Evolutionary conservation across 495 filamentous ascomycete species (phyloP), one percentile per base, ranked within the genome.

Genomic region (Lasiosphaeriaceae sp.): DNA sequence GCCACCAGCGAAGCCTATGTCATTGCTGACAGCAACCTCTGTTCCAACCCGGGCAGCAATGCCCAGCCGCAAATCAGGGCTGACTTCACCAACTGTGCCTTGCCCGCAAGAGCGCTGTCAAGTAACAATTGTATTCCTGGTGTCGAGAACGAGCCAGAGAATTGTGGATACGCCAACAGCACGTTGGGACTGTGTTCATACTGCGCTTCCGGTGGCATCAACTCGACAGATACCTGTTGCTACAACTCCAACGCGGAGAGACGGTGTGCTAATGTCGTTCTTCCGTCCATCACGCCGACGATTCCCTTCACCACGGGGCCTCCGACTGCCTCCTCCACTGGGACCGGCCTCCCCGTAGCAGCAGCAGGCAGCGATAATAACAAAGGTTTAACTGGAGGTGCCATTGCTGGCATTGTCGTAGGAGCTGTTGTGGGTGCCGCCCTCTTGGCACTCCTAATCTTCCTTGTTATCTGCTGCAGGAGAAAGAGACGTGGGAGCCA

Each of bases 221-320:
- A 96, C 71, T 85, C 90, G 16, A 97, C 90, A 50, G 95, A 99
- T 71, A 94, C 92, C 0, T 99, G 95, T 76, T 99, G 95, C 66
- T 83, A 88, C 53, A 89, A 84, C 61, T 85, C 92, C n/a, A 79
- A 90, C 60, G 83, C 87, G 21, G 77, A 87, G 46, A 69, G 63
- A 26, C 83, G 85, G 53, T 99, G 95, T 65, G 69, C 74, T 29
- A 80, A 81, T 34, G 87, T 99, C 29, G 74, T 82, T 24, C 76
- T 99, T 29, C 95, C 94, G 11, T 81, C 80, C 1, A 84, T 88
- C 26, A 88, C 86, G 8, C 81, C 88, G 6, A 79, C 86, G 56
- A 83, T 90, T 52, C 83, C 87, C 2, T 81, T 94, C 50, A 82
- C 85, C 24, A 81, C 83, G 6, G 63, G 72, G 22, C 70, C 75